Conservation (phyloP, 2,329 filamentous ascomycete genomes). For the Stachybotrys elegans region DNA sequence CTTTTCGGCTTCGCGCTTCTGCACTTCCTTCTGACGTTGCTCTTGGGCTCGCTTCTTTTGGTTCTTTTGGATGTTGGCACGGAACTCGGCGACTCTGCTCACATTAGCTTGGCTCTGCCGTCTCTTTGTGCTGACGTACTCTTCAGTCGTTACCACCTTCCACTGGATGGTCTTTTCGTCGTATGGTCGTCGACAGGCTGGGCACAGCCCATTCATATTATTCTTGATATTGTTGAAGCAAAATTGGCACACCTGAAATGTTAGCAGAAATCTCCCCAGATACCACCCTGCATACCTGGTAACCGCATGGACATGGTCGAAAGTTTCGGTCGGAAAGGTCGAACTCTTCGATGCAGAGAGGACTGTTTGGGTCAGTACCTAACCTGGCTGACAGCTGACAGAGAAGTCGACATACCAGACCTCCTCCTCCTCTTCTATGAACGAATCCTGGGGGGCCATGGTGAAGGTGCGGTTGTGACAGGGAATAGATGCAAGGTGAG, state of each 20-base stretch:
- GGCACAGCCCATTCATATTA: conserved; percentile 94
- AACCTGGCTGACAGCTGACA: no score
- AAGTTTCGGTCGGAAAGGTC: conserved; percentile 98
- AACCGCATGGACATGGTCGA: conserved; percentile 92
- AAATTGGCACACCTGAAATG: conserved; percentile 86
- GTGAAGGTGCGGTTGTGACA: conserved; percentile 19
- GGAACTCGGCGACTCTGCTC: conserved; percentile 65
- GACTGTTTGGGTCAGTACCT: conserved; percentile 51
- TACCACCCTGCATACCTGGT: conserved; percentile 81
- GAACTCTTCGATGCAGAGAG: conserved; percentile 97
- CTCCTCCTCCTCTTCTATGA: conserved; percentile 68
- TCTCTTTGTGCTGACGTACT: conserved; percentile 54
- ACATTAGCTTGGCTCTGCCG: conserved; percentile 13
- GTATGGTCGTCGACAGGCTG: conserved; percentile 93
- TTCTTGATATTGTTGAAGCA: conserved; percentile 99
- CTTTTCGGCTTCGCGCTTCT: conserved; percentile 93
- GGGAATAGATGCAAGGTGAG: conserved; percentile 9
- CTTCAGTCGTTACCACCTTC: conserved; percentile 90
- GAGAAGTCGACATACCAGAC: conserved; percentile 63
- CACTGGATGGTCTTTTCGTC: conserved; percentile 97
- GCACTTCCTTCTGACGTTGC: conserved; percentile 85
- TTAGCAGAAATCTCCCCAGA: no score
- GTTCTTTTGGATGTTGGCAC: conserved; percentile 77
- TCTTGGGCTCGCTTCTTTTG: conserved; percentile 85
- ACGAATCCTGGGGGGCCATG: conserved; percentile 66